Percentiles rank a stretch among this genome's conserved stretches.
phyloP scores from a whole-genome alignment of 1,284 basidiomycete species.

The Naganishia cerealis region DNA sequence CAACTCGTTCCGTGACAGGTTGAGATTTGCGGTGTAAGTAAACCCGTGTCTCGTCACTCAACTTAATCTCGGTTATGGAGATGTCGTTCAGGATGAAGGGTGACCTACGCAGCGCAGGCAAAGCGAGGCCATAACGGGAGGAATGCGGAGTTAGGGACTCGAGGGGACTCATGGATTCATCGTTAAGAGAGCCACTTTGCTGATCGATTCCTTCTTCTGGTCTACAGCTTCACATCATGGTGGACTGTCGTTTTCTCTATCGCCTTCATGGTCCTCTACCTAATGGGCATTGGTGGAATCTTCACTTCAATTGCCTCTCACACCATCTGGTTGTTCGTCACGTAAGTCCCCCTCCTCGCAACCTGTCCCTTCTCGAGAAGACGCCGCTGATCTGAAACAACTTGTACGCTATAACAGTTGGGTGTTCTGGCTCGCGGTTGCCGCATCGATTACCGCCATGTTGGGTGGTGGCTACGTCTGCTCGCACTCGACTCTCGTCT shows the following conservation, averaged over 20 bases:
- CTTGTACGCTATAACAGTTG: slow-evolving; percentile 39
- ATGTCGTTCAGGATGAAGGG: background rate
- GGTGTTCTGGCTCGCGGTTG: slow-evolving; percentile 53
- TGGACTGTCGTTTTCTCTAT: slow-evolving; percentile 53
- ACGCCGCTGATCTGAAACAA: background rate
- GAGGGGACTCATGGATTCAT: background rate
- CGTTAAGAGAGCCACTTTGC: background rate
- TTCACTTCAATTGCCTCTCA: slow-evolving; percentile 50
- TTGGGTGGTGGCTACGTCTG: slow-evolving; percentile 49
- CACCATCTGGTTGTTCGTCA: slow-evolving; percentile 48
- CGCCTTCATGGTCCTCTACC: slow-evolving; percentile 50
- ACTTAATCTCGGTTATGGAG: background rate
- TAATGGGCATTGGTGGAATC: slow-evolving; percentile 41
- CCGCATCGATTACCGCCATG: slow-evolving; percentile 49
- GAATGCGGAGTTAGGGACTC: background rate
- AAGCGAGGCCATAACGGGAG: background rate
- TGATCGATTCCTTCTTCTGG: background rate
- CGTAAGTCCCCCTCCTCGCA: slow-evolving; percentile 40
- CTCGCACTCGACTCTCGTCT: slow-evolving; percentile 36
- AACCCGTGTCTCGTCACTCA: background rate
- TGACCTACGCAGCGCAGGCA: too few relatives aligned
- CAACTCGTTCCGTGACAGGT: slow-evolving; percentile 46
- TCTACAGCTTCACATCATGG: slow-evolving; percentile 49
- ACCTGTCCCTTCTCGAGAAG: background rate
- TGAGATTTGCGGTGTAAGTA: slow-evolving; percentile 48